Percentiles rank a stretch among this genome's conserved stretches.
phyloP scores from a whole-genome alignment of 768 basidiomycete species.

The Mycena chlorophos region DNA sequence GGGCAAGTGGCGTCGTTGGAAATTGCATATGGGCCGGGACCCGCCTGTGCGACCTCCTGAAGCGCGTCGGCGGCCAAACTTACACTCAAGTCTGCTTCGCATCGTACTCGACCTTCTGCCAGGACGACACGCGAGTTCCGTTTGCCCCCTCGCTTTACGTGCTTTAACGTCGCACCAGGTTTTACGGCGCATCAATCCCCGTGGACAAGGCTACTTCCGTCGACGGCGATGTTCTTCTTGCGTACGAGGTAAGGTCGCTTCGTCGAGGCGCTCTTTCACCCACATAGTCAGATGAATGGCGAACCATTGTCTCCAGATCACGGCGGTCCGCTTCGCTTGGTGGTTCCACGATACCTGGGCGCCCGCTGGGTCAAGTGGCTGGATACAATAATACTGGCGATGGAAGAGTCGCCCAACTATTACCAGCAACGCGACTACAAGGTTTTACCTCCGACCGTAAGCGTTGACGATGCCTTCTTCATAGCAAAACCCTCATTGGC shows the following conservation, averaged over 20 bases:
- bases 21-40: constrained; percentile 71
- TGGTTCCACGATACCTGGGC: constrained; percentile 67
- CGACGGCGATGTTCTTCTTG: constrained; percentile 56
- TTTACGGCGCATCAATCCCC: constrained; percentile 66
- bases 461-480: constrained; percentile 14
- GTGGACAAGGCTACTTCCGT: constrained; percentile 47
- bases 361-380: constrained; percentile 81
- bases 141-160: not conserved
- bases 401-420: constrained; percentile 61
- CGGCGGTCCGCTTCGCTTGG: constrained; percentile 65
- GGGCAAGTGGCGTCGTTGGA: constrained; percentile 69
- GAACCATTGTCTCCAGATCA: constrained; percentile 58
- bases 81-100: constrained; percentile 59
- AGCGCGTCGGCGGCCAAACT: constrained; percentile 40
- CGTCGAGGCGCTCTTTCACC: not conserved
- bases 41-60: constrained; percentile 56
- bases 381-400: constrained; percentile 55
- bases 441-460: constrained; percentile 52
- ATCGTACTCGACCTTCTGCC: constrained; percentile 58
- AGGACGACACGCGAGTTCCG: constrained; percentile 48
- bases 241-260: constrained; percentile 49
- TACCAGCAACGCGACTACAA: constrained; percentile 77
- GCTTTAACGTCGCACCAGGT: not conserved
- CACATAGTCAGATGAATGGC: constrained; percentile 57
- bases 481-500: not conserved